Evolutionary conservation across 768 basidiomycete genomes (phyloP), one percentile per base, ranked within the genome.

Genomic region (Termitomyces sp.): DNA sequence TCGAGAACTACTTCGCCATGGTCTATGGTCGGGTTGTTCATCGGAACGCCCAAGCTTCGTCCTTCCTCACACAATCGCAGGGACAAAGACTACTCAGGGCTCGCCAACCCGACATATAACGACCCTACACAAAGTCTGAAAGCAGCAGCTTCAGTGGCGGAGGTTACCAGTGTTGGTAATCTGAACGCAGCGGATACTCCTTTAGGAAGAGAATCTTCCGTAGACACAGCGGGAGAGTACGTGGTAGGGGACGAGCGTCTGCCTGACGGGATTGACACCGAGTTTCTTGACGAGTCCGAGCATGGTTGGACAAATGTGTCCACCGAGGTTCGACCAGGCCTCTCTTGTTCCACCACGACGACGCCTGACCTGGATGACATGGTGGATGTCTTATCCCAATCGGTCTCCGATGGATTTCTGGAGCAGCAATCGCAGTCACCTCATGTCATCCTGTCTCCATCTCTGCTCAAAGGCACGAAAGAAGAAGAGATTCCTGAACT

Each of bases 11-110:
- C 33, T 32, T 64, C 63, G 24, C 55, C 61, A 56, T 64, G 61
- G 50, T 62, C 61, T 10, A 56, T 64, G 44, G 53, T 64, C 7
- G 61, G 61, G n/a, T 22, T 62, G 53, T 53, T 64, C 24, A 64
- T 62, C 46, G 56, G 61, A 36, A 22, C 40, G 18, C 57, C 60
- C 40, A 59, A 58, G 42, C 53, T 60, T 40, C 62, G 59, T 3
- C n/a, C 54, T 22, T n/a, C 56, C 9, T 49, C 57, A 20, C 37
- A 42, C 42, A 57, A 50, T 14, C 49, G 9, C 32, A 55, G 36
- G 16, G 49, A 48, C 44, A 59, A 50, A 18, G 34, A 37, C 26
- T 5, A 27, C 24, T 27, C 50, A 37, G 50, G 10, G 34, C 50
- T n/a, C 22, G 36, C 18, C 27, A n/a, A n/a, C n/a, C 14, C 33